Base-by-base conservation (phyloP, 805 yeast species). In the Candida anglica region DNA sequence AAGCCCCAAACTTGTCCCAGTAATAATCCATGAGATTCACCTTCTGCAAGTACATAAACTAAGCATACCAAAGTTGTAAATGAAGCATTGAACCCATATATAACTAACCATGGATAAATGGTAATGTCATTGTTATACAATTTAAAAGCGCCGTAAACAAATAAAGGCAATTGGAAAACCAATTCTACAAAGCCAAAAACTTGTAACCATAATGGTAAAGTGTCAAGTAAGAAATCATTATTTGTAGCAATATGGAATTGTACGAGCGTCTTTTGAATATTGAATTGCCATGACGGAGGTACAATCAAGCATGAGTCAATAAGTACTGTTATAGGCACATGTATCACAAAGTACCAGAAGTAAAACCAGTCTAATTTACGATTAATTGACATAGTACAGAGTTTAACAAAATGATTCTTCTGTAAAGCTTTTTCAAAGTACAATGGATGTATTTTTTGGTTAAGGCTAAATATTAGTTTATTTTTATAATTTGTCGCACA, bases 81-180 rank as follows among this genome's bases (percentile, higher is more conserved):
- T 3, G 81, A 63, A 0, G 97, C 98, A 50, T 86, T n/a, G 46
- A 84, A 72, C 3, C 91, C 96, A 56, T 93, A 91, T 5, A 80
- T 48, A 10, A 76, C 60, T 43, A 81, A 55, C 51, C 66, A 68
- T 16, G 53, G 42, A 33, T 49, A 38, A 41, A 56, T 42, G 34
- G 53, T 14, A 34, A 28, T 27, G 34, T 13, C 16, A 15, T 34
- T 16, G 14, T 29, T 14, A 31, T 43, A 37, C 30, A 58, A 43
- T 19, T 39, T 36, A 23, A 38, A 46, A 0, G 69, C 66, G 9
- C 71, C 77, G 10, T 60, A 42, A 28, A 77, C 48, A 56, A 93
- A 93, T 19, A 85, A 65, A 1, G 98, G 98, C 33, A 85, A 53
- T 60, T 91, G 98, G 44, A 83, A 69, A 3, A 77, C 32, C 26